Base-by-base conservation (phyloP, 805 yeast species). In the Kodamaea kakaduensis region DNA sequence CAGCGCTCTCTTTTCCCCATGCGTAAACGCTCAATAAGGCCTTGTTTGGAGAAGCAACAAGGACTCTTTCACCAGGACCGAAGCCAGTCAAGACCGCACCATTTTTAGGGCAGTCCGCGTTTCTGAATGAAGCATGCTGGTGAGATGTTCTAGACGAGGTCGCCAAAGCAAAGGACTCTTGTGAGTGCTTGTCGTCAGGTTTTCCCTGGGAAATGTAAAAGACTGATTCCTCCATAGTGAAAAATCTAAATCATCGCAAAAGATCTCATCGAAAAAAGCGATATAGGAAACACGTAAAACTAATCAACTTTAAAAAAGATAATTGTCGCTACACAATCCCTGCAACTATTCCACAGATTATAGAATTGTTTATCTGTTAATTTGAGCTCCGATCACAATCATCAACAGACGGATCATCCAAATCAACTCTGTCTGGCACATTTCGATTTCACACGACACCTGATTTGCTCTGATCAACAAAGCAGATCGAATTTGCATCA, bases 1-100 rank as follows among this genome's bases (percentile, higher is more conserved):
- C 86, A 5, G 79, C 74, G 20, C 85, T 67, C 69, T 78, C 84
- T 45, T 81, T 78, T 14, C 85, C 82, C 65, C 79, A 70, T 5
- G 77, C 59, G 51, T 86, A 89, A 2, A 81, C 82, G 43, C 83
- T 80, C 18, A 89, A 61, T 41, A 87, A 58, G 0, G 96, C 93
- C 52, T 82, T 84, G 26, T 71, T 75, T n/a, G 67, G 64, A 41
- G 81, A 78, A 1, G 86, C 84, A 7, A 76, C 78, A 42, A 85
- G 73, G 9, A 82, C 51, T 37, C 77, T 69, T 26, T 73, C 72
- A 10, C 77, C 76, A 6, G 55, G 40, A 4, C 73, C 69, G 18
- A 67, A 38, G 3, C 76, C 76, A 6, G 77, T 66, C 17, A 71
- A 41, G 9, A 59, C 69, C 1, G 77, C 63, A 3, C 75, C 80